A percentile compares a stretch with the other conserved stretches of the same genome.
phyloP scores from a whole-genome alignment of 768 basidiomycete genomes.

The Sporobolomyces phaffii region DNA sequence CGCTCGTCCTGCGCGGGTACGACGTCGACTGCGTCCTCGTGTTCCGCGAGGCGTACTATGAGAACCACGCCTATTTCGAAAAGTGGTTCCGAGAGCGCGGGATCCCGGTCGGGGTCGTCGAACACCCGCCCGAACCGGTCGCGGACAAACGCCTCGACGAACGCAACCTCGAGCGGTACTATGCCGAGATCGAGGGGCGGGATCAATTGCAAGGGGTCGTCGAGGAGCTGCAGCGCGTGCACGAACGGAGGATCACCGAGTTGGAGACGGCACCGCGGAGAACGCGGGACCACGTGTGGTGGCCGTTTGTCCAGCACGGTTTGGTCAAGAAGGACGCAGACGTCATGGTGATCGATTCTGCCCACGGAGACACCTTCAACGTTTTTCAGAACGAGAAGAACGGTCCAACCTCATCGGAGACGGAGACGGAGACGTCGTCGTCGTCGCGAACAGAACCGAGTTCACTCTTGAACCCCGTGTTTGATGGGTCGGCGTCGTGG shows the following conservation, averaged over 20 bases:
- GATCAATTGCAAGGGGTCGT: slow-evolving; percentile 52
- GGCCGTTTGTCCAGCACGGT: slow-evolving; percentile 93
- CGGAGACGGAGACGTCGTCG: too few species aligned
- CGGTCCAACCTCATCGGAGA: slow-evolving; percentile 18
- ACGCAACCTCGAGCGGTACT: slow-evolving; percentile 73
- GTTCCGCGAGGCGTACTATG: slow-evolving; percentile 79
- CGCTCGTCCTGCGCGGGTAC: slow-evolving; percentile 82
- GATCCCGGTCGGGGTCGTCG: slow-evolving; percentile 45
- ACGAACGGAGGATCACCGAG: slow-evolving; percentile 61
- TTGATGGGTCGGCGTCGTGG: slow-evolving; percentile 95
- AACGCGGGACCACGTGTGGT: slow-evolving; percentile 78
- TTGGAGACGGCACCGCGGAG: slow-evolving; percentile 72
- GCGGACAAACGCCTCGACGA: slow-evolving; percentile 50
- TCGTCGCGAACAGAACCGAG: neutral
- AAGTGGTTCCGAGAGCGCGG: slow-evolving; percentile 71
- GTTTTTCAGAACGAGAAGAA: slow-evolving; percentile 52
- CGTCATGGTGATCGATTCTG: slow-evolving; percentile 87
- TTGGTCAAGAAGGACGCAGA: slow-evolving; percentile 62
- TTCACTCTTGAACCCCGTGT: slow-evolving; percentile 52
- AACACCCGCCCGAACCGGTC: slow-evolving; percentile 43
- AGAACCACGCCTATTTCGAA: slow-evolving; percentile 73
- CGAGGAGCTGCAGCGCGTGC: slow-evolving; percentile 59
- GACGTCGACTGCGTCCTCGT: slow-evolving; percentile 74
- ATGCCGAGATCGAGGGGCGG: slow-evolving; percentile 51
- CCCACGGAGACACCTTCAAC: slow-evolving; percentile 77